Evolutionary conservation across 169 alveolate species (phyloP).

Genomic region (Toxoplasma gondii): DNA sequence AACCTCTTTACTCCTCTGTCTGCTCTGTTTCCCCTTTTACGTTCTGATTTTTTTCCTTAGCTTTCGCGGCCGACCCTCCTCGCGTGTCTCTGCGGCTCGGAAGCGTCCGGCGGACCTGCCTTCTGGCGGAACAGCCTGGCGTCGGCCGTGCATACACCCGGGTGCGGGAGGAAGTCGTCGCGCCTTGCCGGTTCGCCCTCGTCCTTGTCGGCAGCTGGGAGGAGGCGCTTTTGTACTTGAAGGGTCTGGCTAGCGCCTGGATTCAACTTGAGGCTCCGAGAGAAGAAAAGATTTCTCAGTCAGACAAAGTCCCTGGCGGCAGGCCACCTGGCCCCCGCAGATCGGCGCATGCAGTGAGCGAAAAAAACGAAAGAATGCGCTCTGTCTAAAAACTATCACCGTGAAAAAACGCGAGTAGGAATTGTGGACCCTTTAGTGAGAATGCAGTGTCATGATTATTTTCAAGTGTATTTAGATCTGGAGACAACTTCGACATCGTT

Average conservation of each 20-base stretch:
- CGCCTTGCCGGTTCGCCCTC: not conserved
- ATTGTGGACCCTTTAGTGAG: no score
- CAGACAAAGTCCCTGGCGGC: not conserved
- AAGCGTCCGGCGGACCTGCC: not conserved
- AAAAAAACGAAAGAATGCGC: no score
- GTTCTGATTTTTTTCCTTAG: not conserved
- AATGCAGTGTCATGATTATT: no score
- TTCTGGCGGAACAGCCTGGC: not conserved
- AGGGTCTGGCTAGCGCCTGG: not conserved
- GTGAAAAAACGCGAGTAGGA: no score
- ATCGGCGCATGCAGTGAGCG: not conserved
- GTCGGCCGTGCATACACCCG: not conserved
- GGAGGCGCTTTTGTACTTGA: constrained; percentile 13
- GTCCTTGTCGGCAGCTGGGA: constrained; percentile 5
- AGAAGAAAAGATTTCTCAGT: not conserved
- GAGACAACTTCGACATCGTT: no score
- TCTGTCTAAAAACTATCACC: no score
- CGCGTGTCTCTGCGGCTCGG: not conserved
- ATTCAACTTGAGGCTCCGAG: not conserved
- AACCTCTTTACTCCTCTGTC: no score
- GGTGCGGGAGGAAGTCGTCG: not conserved
- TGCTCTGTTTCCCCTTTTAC: not conserved
- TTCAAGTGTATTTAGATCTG: no score
- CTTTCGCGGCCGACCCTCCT: not conserved
- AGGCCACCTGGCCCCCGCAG: not conserved